Conservation (phyloP, 2,329 filamentous ascomycete species). For the Penicillium corylophilum region DNA sequence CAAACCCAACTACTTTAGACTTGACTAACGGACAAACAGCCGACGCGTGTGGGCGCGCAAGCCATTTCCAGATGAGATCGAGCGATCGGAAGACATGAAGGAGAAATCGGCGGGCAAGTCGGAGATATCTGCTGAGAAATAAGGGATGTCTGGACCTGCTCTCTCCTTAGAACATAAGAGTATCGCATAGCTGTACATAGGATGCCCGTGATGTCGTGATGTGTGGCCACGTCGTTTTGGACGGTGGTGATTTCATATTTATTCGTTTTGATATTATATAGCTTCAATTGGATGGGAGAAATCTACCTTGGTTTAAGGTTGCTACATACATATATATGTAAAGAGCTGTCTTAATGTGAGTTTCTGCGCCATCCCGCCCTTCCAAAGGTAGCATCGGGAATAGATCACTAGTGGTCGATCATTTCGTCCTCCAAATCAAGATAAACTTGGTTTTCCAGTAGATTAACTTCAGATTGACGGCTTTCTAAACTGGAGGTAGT, state of each 20-base stretch:
- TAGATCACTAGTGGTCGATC: neutral
- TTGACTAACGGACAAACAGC: neutral
- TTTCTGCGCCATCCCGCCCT: neutral
- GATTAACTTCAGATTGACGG: neutral
- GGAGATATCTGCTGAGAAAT: neutral
- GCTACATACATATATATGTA: too few relatives aligned
- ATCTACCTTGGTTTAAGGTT: too few relatives aligned
- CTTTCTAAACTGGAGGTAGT: neutral
- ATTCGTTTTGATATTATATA: too few relatives aligned
- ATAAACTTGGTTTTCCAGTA: neutral
- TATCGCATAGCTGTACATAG: neutral
- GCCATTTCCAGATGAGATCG: constrained; percentile 6
- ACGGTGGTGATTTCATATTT: too few relatives aligned
- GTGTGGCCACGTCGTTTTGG: too few relatives aligned
- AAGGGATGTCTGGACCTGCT: neutral
- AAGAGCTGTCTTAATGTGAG: too few relatives aligned
- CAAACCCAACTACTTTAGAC: neutral
- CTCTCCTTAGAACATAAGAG: neutral
- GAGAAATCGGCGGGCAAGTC: neutral
- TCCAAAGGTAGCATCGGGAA: neutral
- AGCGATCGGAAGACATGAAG: neutral
- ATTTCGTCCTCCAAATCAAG: neutral
- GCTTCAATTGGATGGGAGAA: too few relatives aligned
- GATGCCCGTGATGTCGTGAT: neutral
- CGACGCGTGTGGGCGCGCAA: constrained; percentile 17